Percentiles rank a stretch among this genome's conserved stretches.
phyloP scores from a whole-genome alignment of 2,329 filamentous ascomycete genomes.

The Blastomyces percursus region DNA sequence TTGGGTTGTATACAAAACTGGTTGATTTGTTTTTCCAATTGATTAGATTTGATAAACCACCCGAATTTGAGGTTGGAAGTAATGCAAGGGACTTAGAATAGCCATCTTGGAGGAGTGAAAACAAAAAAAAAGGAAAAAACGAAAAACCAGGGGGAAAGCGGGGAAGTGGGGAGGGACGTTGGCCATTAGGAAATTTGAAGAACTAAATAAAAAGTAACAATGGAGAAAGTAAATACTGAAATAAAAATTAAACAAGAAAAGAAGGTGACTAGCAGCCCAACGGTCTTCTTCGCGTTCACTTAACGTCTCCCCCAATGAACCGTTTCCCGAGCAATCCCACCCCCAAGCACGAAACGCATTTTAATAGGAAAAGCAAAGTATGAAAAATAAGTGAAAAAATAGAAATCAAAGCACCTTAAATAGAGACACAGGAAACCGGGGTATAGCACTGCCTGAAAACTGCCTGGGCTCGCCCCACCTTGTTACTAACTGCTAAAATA shows the following conservation, averaged over 20 bases:
- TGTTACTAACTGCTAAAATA: constrained; percentile 7
- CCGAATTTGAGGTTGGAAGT: constrained; percentile 1
- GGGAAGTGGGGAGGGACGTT: neutral
- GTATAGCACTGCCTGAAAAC: constrained; percentile 13
- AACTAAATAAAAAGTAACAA: neutral
- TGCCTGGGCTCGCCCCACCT: constrained; percentile 4
- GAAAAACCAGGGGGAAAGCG: neutral
- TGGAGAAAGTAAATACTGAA: constrained; percentile 11
- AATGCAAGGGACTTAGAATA: neutral
- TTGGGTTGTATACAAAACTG: neutral
- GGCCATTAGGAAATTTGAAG: neutral
- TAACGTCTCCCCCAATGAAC: neutral
- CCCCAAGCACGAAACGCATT: constrained; percentile 1
- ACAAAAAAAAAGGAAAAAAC: neutral
- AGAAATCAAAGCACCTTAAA: constrained; percentile 17
- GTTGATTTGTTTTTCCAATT: neutral
- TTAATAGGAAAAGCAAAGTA: neutral
- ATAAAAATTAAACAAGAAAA: constrained; percentile 15
- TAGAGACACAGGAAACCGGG: constrained; percentile 18
- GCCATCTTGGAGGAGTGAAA: neutral
- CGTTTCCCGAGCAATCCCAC: constrained; percentile 7
- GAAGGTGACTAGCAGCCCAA: neutral
- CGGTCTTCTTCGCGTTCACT: neutral
- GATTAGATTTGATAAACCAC: neutral
- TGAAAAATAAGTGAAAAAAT: constrained; percentile 9